Base-by-base conservation (phyloP, 768 basidiomycete species). In the Suillus bovinus region DNA sequence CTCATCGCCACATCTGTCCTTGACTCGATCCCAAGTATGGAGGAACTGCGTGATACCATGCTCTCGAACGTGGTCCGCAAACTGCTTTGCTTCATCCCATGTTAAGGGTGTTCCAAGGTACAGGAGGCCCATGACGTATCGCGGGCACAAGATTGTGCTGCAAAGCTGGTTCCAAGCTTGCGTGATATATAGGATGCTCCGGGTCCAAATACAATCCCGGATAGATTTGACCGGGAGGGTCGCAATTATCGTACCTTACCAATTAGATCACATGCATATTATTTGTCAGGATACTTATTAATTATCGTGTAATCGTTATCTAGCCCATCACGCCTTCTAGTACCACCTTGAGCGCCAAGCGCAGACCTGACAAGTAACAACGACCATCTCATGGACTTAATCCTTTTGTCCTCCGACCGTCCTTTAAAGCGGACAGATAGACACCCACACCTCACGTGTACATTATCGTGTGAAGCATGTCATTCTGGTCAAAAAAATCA, bases 41-140 rank as follows among this genome's bases (percentile, higher is more conserved):
- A 99, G 77, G 74, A 99, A 96, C 76, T 99, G 97, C 8, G 91
- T 88, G 70, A 99, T 94, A 52, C 97, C 97, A 74, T 99, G 96
- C 58, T 80, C 78, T 66, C 95, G 83, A 66, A 99, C 93, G 77
- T 98, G 94, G 71, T 94, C 87, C 17, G 93, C 91, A 68, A 93
- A 84, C 61, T 87, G 83, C 75, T 90, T 93, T 56, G 93, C 89
- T 68, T 97, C 90, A 58, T 90, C 85, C 97, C 97, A 99, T 34
- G 84, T 74, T 63, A 99, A 84, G 27, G 97, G 94, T 4, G 94
- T 99, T 59, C 97, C 97, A 58, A 96, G 88, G 62, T 87, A 91
- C 62, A 99, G 77, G 57, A 99, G 84, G 60, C 97, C 97, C 96
- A 99, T 99, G 60, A 50, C 61, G 68, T 59, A 63, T 63, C 11